Base-by-base conservation (phyloP, 306 rosid genomes). In the Myrica gale region DNA sequence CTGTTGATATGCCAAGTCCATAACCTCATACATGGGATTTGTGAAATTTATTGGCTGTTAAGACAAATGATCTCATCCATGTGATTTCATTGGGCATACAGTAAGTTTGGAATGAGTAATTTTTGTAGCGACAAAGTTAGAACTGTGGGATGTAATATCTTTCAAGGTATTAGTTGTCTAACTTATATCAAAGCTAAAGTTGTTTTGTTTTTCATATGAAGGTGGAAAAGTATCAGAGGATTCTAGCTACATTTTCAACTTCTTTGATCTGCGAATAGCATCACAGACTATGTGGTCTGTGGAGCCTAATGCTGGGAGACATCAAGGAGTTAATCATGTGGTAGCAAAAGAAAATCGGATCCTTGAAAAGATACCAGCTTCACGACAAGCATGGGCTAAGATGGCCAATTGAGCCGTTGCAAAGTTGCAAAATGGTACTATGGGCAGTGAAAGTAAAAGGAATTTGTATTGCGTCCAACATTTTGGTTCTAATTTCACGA, bases 131-230 rank as follows among this genome's bases (percentile, higher is more conserved):
- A 61, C 9, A 61, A 5, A 32, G 11, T 5, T 17, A 23, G 16
- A 11, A 11, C 2, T 9, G 12, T 61, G 67, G 10, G 17, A 17
- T 17, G 23, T 63, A 47, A 63, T 9, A 9, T 41, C 48, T 41
- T 41, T 65, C 69, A 65, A 16, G 66, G 48, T 65, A 7, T 47
- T 65, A 65, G 69, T 65, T 65, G 48, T 65, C 39, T 65, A 41
- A 17, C 69, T 41, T 39, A 11, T 1, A 26, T 23, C 26, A 17
- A 42, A 65, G 37, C 9, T 39, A 17, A 65, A 7, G 9, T 17
- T 7, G 47, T 3, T 17, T 17, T 8, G 12, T 3, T 65, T 17
- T 39, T 13, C 41, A 0, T 39, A 41, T 65, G 69, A 41, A 65
- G 69, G 47, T 41, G 69, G n/a, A 32, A 41, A 16, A 65, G 12